phyloP scores from a whole-genome alignment of 2,329 filamentous ascomycete species.

The Diaporthe citri region DNA sequence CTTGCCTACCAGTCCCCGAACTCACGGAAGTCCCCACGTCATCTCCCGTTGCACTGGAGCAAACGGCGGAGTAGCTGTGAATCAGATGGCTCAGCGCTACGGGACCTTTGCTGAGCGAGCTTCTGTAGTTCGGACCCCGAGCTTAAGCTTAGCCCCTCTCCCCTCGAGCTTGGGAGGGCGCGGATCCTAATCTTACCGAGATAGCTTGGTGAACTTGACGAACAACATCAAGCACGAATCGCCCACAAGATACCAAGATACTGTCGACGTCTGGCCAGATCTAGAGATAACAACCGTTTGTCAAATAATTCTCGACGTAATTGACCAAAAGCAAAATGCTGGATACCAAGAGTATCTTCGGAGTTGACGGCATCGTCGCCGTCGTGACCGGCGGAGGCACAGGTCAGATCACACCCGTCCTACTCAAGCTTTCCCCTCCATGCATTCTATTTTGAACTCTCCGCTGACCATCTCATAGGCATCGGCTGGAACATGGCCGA shows the following conservation, averaged over 20 bases:
- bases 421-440: neutral
- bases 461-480: constrained; percentile 50
- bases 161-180: neutral
- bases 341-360: constrained; percentile 55
- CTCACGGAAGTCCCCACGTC: constrained; percentile 22
- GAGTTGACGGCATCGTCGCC: constrained; percentile 63
- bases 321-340: constrained; percentile 35
- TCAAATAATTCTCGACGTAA: neutral
- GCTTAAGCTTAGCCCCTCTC: neutral
- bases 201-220: neutral
- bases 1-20: neutral
- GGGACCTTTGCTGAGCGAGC: neutral
- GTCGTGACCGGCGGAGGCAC: constrained; percentile 68
- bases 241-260: neutral
- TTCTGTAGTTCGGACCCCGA: neutral
- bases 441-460: neutral
- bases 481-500: constrained; percentile 65
- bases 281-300: no score
- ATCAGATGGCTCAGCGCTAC: constrained; percentile 1
- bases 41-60: constrained; percentile 12
- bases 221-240: neutral
- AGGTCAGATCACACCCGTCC: constrained; percentile 49
- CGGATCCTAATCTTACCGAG: neutral
- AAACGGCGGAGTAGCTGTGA: constrained; percentile 2
- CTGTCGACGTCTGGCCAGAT: neutral